Conservation (phyloP, 257 asterid species). For the Penstemon barbatus region DNA sequence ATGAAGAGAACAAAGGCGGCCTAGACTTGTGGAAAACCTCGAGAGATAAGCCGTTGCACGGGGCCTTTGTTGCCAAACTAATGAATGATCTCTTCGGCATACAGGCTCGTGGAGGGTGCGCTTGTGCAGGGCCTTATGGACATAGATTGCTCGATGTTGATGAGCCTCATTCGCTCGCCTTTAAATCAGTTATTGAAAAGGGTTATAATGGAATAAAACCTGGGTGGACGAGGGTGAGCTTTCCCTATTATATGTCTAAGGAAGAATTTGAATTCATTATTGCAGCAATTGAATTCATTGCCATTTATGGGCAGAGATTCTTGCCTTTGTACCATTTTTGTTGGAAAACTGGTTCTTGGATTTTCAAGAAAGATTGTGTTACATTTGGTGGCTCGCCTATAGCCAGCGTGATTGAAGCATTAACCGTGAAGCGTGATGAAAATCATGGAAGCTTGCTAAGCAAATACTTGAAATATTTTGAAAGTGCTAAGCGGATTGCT, state of each 20-base stretch:
- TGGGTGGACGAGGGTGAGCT: slow-evolving; percentile 82
- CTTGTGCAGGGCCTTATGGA: slow-evolving; percentile 78
- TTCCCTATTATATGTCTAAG: slow-evolving; percentile 68
- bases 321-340: slow-evolving; percentile 48
- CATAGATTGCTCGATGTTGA: slow-evolving; percentile 53
- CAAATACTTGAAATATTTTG: slow-evolving; percentile 43
- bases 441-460: slow-evolving; percentile 13
- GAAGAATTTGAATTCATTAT: slow-evolving; percentile 62
- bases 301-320: slow-evolving; percentile 64
- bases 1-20: neutral
- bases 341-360: slow-evolving; percentile 71
- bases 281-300: slow-evolving; percentile 57
- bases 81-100: slow-evolving; percentile 73
- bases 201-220: slow-evolving; percentile 70
- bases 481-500: slow-evolving; percentile 52
- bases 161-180: slow-evolving; percentile 38
- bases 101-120: slow-evolving; percentile 82
- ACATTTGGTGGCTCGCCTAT: slow-evolving; percentile 19
- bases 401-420: slow-evolving; percentile 27
- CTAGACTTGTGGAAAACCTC: slow-evolving; percentile 36
- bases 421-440: slow-evolving; percentile 21
- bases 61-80: slow-evolving; percentile 69
- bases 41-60: slow-evolving; percentile 53
- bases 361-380: slow-evolving; percentile 35
- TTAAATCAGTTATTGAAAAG: slow-evolving; percentile 45